Evolutionary conservation across 345 rosid species (phyloP).

Genomic region (Eucalyptus microcorys): DNA sequence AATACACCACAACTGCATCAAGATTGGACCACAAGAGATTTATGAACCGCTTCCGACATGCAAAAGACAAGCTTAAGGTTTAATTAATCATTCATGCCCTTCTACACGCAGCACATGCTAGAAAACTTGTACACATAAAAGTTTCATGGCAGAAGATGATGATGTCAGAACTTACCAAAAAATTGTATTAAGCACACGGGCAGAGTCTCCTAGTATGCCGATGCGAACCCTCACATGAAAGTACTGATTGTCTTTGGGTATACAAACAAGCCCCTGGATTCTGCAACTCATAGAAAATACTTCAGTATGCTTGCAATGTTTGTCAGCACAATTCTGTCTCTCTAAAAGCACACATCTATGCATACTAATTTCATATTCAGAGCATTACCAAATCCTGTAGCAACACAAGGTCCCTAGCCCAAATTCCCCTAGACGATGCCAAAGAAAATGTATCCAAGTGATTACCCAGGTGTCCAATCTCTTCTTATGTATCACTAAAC

Average conservation of each 20-base stretch:
- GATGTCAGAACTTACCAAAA: conserved; percentile 9
- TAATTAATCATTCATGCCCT: background rate
- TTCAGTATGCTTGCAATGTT: background rate
- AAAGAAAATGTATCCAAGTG: background rate
- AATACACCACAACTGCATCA: background rate
- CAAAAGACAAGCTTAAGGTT: background rate
- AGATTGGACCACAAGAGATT: background rate
- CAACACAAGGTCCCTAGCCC: background rate
- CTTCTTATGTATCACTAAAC: background rate
- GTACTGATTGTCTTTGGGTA: conserved; percentile 52
- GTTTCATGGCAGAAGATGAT: background rate
- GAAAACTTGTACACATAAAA: background rate
- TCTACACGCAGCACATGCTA: background rate
- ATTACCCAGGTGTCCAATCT: background rate
- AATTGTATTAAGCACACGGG: conserved; percentile 65
- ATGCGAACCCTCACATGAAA: conserved; percentile 86
- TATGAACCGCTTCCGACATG: background rate
- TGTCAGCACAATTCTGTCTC: background rate
- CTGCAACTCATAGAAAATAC: conserved; percentile 15
- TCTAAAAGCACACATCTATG: background rate
- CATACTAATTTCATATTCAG: background rate
- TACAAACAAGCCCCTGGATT: conserved; percentile 90
- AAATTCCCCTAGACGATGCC: background rate
- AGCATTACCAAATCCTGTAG: background rate
- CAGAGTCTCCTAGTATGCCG: conserved; percentile 75